phyloP scores from a whole-genome alignment of 495 filamentous ascomycete genomes.

The Penicillium odoratum region DNA sequence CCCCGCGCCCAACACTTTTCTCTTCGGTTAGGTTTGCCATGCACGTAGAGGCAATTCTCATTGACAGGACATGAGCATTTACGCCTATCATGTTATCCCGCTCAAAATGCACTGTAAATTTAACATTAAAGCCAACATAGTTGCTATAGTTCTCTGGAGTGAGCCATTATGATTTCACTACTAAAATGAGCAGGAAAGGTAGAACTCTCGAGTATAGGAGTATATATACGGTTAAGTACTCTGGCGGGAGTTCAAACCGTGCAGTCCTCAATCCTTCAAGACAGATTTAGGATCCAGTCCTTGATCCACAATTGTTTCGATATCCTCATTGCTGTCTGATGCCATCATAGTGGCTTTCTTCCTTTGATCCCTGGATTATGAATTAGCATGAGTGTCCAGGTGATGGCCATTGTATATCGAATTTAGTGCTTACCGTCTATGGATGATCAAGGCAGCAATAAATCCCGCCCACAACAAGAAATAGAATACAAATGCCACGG shows the following conservation, averaged over 20 bases:
- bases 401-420: neutral
- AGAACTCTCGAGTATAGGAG: too few species aligned
- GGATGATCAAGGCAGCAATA: constrained; percentile 33
- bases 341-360: constrained; percentile 3
- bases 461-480: constrained; percentile 46
- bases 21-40: neutral
- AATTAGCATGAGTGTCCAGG: neutral
- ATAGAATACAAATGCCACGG: constrained; percentile 40
- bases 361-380: constrained; percentile 16
- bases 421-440: constrained; percentile 30
- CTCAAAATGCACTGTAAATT: too few species aligned
- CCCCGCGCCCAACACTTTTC: neutral
- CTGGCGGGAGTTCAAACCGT: too few species aligned
- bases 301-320: constrained; percentile 4
- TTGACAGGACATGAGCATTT: too few species aligned
- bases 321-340: constrained; percentile 5
- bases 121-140: too few species aligned
- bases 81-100: too few species aligned
- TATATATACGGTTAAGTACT: too few species aligned
- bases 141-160: too few species aligned
- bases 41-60: too few species aligned
- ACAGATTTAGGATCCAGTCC: neutral
- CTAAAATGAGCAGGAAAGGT: too few species aligned
- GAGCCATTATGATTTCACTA: too few species aligned
- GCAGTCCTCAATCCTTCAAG: neutral